Evolutionary conservation across 2,329 filamentous ascomycete species (phyloP), one percentile per base, ranked within the genome.

Genomic region (Malbranchea cinnamomea): DNA sequence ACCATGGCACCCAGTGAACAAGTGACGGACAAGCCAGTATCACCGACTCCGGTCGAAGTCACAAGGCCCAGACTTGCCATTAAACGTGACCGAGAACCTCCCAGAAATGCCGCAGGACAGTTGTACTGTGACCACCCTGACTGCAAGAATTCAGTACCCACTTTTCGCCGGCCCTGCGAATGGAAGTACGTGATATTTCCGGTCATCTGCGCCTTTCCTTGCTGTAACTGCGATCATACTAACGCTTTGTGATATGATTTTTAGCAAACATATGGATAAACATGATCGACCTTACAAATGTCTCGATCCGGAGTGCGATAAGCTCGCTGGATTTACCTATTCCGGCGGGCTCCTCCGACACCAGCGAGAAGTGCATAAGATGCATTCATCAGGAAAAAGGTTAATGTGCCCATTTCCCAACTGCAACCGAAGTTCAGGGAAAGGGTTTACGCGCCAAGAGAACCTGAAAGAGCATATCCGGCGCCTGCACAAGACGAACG

Each of bases 261-360:
- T 37, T 41, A 92, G 83, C 50, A 94, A 95, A 60, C 87, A 95
- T 52, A 94, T 94, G 85, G 87, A 95, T 59, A 93, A 93, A 53
- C 87, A 95, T 52, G 84, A 93, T 43, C 70, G 87, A 8, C 87
- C 87, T 1, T 95, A 94, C 50, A 80, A 84, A 46, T 95, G 87
- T 54, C 66, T 63, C 13, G 74, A 78, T 24, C 67, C 71, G n/a
- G 79, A 78, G 21, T 94, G 87, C 54, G 82, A 87, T 46, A 93
- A 93, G 46, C 68, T 93, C 0, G 80, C 81, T 30, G 87, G 87
- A 1, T 95, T 95, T 54, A 95, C 87, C 1, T 95, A 95, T 51
- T 87, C 81, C 0, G 87, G 87, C 10, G 87, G 87, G 3, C 70
- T 95, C 0, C 59, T 92, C 11, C 71, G 87, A 26, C 87, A 95